Conservation (phyloP, 768 basidiomycete species). For the Boletus fagicola region DNA sequence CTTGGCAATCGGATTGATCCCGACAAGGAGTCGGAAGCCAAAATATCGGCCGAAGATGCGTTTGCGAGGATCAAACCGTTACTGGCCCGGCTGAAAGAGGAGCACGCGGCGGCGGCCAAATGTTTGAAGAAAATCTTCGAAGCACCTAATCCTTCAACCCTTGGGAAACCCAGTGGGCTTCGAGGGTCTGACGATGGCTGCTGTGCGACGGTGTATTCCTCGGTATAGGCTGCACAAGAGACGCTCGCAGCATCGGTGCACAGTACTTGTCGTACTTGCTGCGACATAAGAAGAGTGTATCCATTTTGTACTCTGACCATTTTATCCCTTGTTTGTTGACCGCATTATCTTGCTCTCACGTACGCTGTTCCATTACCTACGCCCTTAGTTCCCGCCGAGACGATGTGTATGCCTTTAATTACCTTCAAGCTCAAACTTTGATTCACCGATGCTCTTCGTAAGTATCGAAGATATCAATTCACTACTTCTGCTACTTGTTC, state of each 20-base stretch:
- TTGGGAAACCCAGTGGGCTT: background rate
- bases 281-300: slow-evolving; percentile 21
- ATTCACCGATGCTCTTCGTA: slow-evolving; percentile 2
- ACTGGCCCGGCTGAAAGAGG: slow-evolving; percentile 57
- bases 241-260: slow-evolving; percentile 17
- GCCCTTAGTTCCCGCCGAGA: slow-evolving; percentile 23
- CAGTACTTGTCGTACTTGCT: slow-evolving; percentile 17
- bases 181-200: slow-evolving; percentile 7
- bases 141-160: slow-evolving; percentile 2
- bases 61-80: slow-evolving; percentile 55
- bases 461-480: slow-evolving; percentile 10
- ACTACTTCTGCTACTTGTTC: slow-evolving; percentile 5
- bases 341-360: slow-evolving; percentile 20
- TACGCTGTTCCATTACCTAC: slow-evolving; percentile 22
- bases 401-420: slow-evolving; percentile 28
- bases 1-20: slow-evolving; percentile 57
- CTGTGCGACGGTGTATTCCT: slow-evolving; percentile 14
- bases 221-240: slow-evolving; percentile 11
- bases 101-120: slow-evolving; percentile 65
- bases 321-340: slow-evolving; percentile 16
- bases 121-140: slow-evolving; percentile 53
- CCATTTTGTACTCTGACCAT: slow-evolving; percentile 24
- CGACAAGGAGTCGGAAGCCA: slow-evolving; percentile 50
- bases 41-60: slow-evolving; percentile 51
- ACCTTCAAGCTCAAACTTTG: slow-evolving; percentile 19